phyloP scores from a whole-genome alignment of 129 eudicot genomes.

The carrot (Daucus carota) region DH1_v3.0 NC_030382.2:44897001-44897500 shows the following conservation, averaged over 20 bases:
- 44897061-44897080: slow-evolving; percentile 1
- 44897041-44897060: background rate
- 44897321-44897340: slow-evolving; percentile 5
- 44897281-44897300: slow-evolving; percentile 7
- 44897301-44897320: slow-evolving; percentile 2
- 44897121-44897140: slow-evolving; percentile 6
- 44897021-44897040: slow-evolving; percentile 12
- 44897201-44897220: background rate
- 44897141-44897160: slow-evolving; percentile 7
- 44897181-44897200: background rate
- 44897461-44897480: slow-evolving; percentile 34
- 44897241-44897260: background rate
- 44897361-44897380: slow-evolving; percentile 5
- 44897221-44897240: slow-evolving; percentile 7
- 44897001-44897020: slow-evolving; percentile 6
- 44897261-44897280: slow-evolving; percentile 7
- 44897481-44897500: slow-evolving; percentile 30
- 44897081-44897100: slow-evolving; percentile 1
- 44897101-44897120: slow-evolving; percentile 5
- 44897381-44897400: background rate
- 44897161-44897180: slow-evolving; percentile 1
- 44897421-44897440: slow-evolving; percentile 26
- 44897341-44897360: background rate
- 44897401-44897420: slow-evolving; percentile 9
- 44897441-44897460: slow-evolving; percentile 18